These are phyloP conservation scores for Myxozyma vanderwaltii DNA, from an alignment of 805 yeast species.

Conservation along the genomic window DNA sequence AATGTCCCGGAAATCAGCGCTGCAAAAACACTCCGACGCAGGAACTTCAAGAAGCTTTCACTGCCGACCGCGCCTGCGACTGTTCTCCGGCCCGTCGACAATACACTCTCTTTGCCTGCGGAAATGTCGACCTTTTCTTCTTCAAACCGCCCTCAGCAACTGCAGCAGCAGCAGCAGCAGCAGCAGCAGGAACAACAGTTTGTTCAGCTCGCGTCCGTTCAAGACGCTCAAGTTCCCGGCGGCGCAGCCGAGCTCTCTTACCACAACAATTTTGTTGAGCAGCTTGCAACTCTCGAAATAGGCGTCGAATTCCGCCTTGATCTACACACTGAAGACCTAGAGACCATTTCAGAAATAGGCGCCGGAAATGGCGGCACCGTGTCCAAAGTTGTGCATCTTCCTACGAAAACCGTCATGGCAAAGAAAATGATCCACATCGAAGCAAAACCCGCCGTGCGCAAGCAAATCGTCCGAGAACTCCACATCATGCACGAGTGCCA, in stretches of 20 bases:
- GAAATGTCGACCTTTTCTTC: neutral
- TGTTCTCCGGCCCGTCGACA: neutral
- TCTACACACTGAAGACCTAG: slow-evolving; percentile 65
- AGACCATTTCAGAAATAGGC: slow-evolving; percentile 77
- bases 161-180: neutral
- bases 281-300: slow-evolving; percentile 53
- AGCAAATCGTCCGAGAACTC: slow-evolving; percentile 84
- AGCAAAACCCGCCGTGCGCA: slow-evolving; percentile 71
- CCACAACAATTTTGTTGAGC: slow-evolving; percentile 44
- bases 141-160: neutral
- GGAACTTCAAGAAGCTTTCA: slow-evolving; percentile 61
- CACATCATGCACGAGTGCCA: slow-evolving; percentile 87
- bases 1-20: neutral
- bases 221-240: slow-evolving; percentile 34
- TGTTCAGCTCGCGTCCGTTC: slow-evolving; percentile 27
- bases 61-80: slow-evolving; percentile 39
- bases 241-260: slow-evolving; percentile 38
- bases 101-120: neutral
- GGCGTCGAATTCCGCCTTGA: slow-evolving; percentile 58
- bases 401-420: slow-evolving; percentile 87
- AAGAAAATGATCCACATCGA: slow-evolving; percentile 85
- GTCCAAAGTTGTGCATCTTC: slow-evolving; percentile 81
- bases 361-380: slow-evolving; percentile 95
- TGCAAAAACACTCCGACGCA: slow-evolving; percentile 53
- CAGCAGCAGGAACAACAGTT: slow-evolving; percentile 6